These are phyloP conservation scores for Eimeria praecox DNA, from an alignment of 169 alveolate species.

Conservation along the genomic window DNA sequence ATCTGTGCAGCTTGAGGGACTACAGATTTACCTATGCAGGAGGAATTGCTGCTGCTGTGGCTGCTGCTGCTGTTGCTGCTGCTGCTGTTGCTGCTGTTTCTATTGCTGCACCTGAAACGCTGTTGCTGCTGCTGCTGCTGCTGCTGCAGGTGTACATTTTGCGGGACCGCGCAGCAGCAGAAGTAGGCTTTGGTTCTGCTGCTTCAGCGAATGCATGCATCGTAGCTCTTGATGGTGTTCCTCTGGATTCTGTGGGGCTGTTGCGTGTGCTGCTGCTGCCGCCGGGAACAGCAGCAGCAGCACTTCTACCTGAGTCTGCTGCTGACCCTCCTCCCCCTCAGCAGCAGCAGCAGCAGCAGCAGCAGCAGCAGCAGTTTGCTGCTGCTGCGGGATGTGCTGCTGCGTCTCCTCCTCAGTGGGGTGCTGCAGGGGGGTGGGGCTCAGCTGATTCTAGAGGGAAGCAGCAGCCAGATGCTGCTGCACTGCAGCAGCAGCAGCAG, in stretches of 20 bases:
- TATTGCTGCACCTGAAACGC: background rate
- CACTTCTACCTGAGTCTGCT: slow-evolving; percentile 67
- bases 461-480: background rate
- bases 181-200: slow-evolving; percentile 46
- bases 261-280: slow-evolving; percentile 56
- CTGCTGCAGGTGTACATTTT: slow-evolving; percentile 56
- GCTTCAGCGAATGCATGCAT: slow-evolving; percentile 53
- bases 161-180: slow-evolving; percentile 78
- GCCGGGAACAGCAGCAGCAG: slow-evolving; percentile 54
- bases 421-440: background rate
- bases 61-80: slow-evolving; percentile 31
- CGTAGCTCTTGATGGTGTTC: slow-evolving; percentile 11
- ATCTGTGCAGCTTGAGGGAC: background rate
- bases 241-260: slow-evolving; percentile 50
- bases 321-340: slow-evolving; percentile 39
- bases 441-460: background rate
- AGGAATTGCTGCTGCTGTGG: background rate
- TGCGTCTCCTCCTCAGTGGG: slow-evolving; percentile 19
- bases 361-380: slow-evolving; percentile 57
- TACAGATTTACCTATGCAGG: background rate
- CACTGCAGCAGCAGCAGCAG: slow-evolving; percentile 37
- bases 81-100: slow-evolving; percentile 8
- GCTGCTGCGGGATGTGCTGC: slow-evolving; percentile 32
- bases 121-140: slow-evolving; percentile 57
- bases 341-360: slow-evolving; percentile 37